Evolutionary conservation across 257 asterid species (phyloP).

Genomic region (Plantago major): DNA sequence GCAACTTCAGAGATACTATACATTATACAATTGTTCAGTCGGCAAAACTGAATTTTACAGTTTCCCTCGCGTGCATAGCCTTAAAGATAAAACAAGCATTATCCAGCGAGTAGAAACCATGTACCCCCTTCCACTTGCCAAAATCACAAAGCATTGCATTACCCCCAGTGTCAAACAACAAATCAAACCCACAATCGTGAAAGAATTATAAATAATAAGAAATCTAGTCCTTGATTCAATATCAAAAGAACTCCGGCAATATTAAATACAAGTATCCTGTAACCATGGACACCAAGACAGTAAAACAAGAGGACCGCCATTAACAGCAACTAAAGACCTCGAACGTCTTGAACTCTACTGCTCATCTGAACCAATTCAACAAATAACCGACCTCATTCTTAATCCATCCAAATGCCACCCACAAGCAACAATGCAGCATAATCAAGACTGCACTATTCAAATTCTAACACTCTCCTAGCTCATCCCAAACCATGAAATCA

Average conservation of each 20-base stretch:
- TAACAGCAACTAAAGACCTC: background rate
- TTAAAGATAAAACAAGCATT: background rate
- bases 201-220: background rate
- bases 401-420: too few species aligned
- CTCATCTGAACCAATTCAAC: conserved; percentile 8
- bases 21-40: background rate
- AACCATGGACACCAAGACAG: background rate
- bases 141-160: conserved; percentile 3
- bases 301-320: background rate
- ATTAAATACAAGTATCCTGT: background rate
- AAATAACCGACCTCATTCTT: background rate
- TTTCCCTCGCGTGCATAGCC: background rate
- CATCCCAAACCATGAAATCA: too few species aligned
- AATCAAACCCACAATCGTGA: conserved; percentile 5
- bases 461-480: too few species aligned
- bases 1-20: too few species aligned
- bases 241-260: background rate
- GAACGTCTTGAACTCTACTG: conserved; percentile 5
- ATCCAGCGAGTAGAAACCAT: too few species aligned
- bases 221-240: background rate
- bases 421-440: conserved; percentile 16
- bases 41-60: background rate
- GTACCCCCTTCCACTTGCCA: conserved; percentile 2
- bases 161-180: conserved; percentile 9
- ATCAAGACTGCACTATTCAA: conserved; percentile 4